A percentile compares a stretch with the other conserved stretches of the same genome.
phyloP scores from a whole-genome alignment of 1,284 basidiomycete genomes.

The Irpex lacteus region DNA sequence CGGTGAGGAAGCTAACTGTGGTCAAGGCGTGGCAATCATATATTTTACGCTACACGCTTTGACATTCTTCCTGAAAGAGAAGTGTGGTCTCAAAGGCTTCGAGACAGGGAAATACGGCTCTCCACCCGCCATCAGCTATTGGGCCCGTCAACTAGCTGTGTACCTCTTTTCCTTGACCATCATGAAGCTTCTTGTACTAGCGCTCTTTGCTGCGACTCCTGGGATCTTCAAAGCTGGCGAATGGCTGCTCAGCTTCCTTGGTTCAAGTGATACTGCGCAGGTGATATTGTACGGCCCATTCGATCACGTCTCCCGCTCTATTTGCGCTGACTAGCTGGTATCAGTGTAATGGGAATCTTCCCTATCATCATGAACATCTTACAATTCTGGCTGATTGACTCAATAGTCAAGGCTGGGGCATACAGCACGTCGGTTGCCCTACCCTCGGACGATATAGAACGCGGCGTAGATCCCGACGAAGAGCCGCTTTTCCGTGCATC shows the following conservation, averaged over 20 bases:
- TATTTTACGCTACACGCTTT: slow-evolving; percentile 75
- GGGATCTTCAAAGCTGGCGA: slow-evolving; percentile 74
- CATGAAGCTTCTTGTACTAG: slow-evolving; percentile 91
- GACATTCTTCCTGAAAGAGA: slow-evolving; percentile 68
- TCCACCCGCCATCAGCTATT: slow-evolving; percentile 71
- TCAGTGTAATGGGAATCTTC: slow-evolving; percentile 87
- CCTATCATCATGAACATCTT: slow-evolving; percentile 91
- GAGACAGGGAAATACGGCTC: slow-evolving; percentile 86
- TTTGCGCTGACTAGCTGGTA: slow-evolving; percentile 2
- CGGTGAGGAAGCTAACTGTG: not conserved
- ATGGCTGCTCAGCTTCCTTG: slow-evolving; percentile 84
- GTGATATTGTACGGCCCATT: slow-evolving; percentile 71
- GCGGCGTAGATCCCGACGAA: slow-evolving; percentile 38
- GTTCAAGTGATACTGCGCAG: slow-evolving; percentile 63
- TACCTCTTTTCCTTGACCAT: slow-evolving; percentile 81
- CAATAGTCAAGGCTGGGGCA: slow-evolving; percentile 74
- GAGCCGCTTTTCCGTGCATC: slow-evolving; percentile 48
- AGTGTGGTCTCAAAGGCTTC: slow-evolving; percentile 71
- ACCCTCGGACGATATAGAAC: slow-evolving; percentile 32
- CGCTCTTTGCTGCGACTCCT: slow-evolving; percentile 70
- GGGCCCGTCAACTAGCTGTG: slow-evolving; percentile 82
- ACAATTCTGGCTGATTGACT: slow-evolving; percentile 88
- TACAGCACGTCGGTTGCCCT: slow-evolving; percentile 33
- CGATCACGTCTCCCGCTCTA: slow-evolving; percentile 2
- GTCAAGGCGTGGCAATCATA: slow-evolving; percentile 78